Evolutionary conservation across 495 filamentous ascomycete species (phyloP).

Genomic region (Bathelium albidoporum): DNA sequence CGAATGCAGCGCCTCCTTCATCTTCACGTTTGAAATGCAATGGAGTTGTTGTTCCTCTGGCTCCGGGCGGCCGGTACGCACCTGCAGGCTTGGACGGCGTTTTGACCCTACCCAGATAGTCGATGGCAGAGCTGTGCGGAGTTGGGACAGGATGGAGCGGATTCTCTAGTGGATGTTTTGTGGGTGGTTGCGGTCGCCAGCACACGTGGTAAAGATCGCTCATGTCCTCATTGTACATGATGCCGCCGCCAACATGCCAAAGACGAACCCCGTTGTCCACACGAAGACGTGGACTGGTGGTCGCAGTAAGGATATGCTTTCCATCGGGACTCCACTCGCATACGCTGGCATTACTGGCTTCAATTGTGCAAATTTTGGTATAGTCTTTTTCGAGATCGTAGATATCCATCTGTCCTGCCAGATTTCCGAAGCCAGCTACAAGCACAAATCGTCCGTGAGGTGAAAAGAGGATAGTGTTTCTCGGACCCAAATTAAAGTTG

Average conservation of each 20-base stretch:
- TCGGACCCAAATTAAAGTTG: conserved; percentile 70
- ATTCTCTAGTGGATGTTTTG: conserved; percentile 53
- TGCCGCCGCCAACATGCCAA: conserved; percentile 80
- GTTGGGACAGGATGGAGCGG: conserved; percentile 66
- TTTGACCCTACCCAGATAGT: conserved; percentile 75
- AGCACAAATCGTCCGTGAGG: conserved; percentile 86
- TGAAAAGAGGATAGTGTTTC: conserved; percentile 93
- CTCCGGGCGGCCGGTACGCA: conserved; percentile 93
- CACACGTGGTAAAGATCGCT: conserved; percentile 84
- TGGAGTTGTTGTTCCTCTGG: conserved; percentile 77
- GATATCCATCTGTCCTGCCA: conserved; percentile 94
- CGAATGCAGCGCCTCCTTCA: conserved; percentile 83
- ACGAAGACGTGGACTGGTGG: conserved; percentile 83
- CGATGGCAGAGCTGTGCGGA: conserved; percentile 74
- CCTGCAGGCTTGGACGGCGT: conserved; percentile 90
- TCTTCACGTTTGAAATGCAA: conserved; percentile 96
- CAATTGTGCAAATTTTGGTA: conserved; percentile 81
- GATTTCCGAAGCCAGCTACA: conserved; percentile 92
- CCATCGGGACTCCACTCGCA: conserved; percentile 97
- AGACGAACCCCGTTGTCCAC: conserved; percentile 95
- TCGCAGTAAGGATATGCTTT: conserved; percentile 88
- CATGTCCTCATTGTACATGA: conserved; percentile 94
- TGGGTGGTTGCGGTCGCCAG: conserved; percentile 68
- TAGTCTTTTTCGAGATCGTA: conserved; percentile 92
- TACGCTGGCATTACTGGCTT: conserved; percentile 88